Base-by-base conservation (phyloP, 2,329 filamentous ascomycete genomes). In the Fusarium protoensiforme region DNA sequence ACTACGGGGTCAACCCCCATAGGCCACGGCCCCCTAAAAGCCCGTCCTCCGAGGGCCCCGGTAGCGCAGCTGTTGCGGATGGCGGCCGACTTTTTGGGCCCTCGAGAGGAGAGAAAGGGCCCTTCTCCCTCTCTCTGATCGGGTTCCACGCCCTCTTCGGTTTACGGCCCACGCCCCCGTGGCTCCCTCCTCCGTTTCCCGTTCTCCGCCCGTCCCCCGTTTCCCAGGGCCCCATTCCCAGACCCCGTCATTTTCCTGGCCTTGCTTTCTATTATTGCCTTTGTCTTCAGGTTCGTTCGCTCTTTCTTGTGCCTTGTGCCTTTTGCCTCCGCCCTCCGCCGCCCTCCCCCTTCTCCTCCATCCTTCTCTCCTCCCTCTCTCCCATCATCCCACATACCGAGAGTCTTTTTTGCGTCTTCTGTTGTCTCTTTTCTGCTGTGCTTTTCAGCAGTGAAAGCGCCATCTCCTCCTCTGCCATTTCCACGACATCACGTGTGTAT, bases 141-240 rank as follows among this genome's bases (percentile, higher is more conserved):
- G 59, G 65, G 62, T 41, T 48, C 61, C 38, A 70, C 60, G 63
- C 71, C 69, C 60, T 73, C 63, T n/a, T 73, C 63, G 70, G 67
- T 73, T 73, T 63, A 54, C 48, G 61, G 71, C 66, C 69, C 69
- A 72, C 69, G 64, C 69, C 69, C 69, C 69, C 69, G 69, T 72
- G 69, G 69, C 65, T 51, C 46, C 46, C 46, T 51, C 69, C 60
- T 72, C 69, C 69, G 69, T 72, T 72, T 72, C 43, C 63, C 63
- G 63, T 61, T 62, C 58, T 62, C 64, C 64, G 64, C 61, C 61
- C 48, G 61, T 57, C 59, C 59, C 70, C 70, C 70, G 67, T 68
- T 64, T 66, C 58, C 70, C 61, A 62, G 58, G 41, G 29, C 31
- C 57, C 58, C 39, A 61, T 61, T 61, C 39, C 61, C 58, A 68